Evolutionary conservation across 192 early-diverging fungal genomes (phyloP).

Genomic region (Gigaspora rosea): DNA sequence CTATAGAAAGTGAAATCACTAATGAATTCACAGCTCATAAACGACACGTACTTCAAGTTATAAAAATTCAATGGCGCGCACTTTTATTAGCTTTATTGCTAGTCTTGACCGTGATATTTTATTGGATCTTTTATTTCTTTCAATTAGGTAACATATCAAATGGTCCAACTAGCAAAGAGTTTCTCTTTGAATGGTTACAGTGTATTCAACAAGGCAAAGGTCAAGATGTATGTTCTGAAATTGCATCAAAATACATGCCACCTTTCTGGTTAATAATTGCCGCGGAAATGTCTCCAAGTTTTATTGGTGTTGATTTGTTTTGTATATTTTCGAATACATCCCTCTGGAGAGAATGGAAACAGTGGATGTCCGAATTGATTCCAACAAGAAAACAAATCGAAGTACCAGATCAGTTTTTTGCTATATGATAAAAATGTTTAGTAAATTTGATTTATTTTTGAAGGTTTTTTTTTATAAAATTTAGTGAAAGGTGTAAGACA

Average conservation of each 20-base stretch:
- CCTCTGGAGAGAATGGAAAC: slow-evolving; percentile 47
- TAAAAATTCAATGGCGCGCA: slow-evolving; percentile 59
- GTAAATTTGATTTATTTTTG: no score
- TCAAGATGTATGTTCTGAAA: slow-evolving; percentile 43
- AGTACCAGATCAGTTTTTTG: no score
- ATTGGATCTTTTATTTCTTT: slow-evolving; percentile 57
- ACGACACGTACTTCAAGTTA: slow-evolving; percentile 51
- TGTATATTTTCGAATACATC: slow-evolving; percentile 51
- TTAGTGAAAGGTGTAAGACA: no score
- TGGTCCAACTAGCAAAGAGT: neutral
- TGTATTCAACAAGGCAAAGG: slow-evolving; percentile 41
- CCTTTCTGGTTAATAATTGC: slow-evolving; percentile 48
- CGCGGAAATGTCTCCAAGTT: slow-evolving; percentile 48
- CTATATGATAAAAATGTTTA: no score
- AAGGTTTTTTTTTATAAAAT: no score
- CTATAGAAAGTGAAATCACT: slow-evolving; percentile 23
- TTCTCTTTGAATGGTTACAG: slow-evolving; percentile 37
- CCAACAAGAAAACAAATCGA: no score
- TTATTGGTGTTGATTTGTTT: slow-evolving; percentile 47
- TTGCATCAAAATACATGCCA: slow-evolving; percentile 41
- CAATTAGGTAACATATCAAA: slow-evolving; percentile 41
- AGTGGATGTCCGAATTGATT: slow-evolving; percentile 23
- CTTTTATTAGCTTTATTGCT: slow-evolving; percentile 47
- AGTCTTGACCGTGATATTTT: slow-evolving; percentile 48
- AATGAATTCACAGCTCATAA: slow-evolving; percentile 37